A percentile compares a stretch with the other conserved stretches of the same genome.
Evolutionary conservation across 2,329 filamentous ascomycete species (phyloP).

Genomic region (Hyphodiscus sp.): DNA sequence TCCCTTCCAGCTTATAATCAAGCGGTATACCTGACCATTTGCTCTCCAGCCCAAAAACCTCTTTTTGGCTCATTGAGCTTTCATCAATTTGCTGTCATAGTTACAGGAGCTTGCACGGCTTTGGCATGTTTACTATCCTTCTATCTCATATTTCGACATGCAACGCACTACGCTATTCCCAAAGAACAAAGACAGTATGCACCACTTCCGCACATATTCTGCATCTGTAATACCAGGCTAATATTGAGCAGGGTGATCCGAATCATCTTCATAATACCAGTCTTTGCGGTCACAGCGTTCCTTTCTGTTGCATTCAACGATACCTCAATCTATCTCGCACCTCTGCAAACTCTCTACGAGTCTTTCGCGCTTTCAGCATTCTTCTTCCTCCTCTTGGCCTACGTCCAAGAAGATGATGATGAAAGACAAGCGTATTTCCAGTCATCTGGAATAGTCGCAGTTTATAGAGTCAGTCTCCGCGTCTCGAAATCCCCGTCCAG

Average conservation of each 20-base stretch:
- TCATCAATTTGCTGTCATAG: constrained; percentile 8
- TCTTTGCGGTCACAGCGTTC: constrained; percentile 35
- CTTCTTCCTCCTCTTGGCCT: constrained; percentile 39
- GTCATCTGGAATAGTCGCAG: constrained; percentile 10
- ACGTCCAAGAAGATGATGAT: constrained; percentile 31
- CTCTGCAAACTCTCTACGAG: constrained; percentile 35
- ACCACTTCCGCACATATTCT: not conserved
- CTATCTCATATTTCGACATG: constrained; percentile 12
- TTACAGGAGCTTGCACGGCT: constrained; percentile 5
- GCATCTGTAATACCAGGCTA: not conserved
- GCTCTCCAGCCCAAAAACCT: constrained; percentile 5
- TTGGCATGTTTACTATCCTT: constrained; percentile 7
- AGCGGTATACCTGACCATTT: not conserved
- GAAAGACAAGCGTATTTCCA: constrained; percentile 33
- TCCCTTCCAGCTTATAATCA: not conserved
- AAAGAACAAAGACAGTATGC: constrained; percentile 14
- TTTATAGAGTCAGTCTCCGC: constrained; percentile 16
- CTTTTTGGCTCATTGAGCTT: constrained; percentile 6
- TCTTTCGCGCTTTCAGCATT: constrained; percentile 37
- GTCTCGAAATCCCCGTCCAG: not conserved
- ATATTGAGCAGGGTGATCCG: constrained; percentile 31
- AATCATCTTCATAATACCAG: constrained; percentile 35
- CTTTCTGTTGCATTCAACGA: constrained; percentile 34
- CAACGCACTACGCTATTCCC: constrained; percentile 10
- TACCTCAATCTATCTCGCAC: constrained; percentile 34